Conservation (phyloP, 1,284 basidiomycete species). For the Athelia sp. region DNA sequence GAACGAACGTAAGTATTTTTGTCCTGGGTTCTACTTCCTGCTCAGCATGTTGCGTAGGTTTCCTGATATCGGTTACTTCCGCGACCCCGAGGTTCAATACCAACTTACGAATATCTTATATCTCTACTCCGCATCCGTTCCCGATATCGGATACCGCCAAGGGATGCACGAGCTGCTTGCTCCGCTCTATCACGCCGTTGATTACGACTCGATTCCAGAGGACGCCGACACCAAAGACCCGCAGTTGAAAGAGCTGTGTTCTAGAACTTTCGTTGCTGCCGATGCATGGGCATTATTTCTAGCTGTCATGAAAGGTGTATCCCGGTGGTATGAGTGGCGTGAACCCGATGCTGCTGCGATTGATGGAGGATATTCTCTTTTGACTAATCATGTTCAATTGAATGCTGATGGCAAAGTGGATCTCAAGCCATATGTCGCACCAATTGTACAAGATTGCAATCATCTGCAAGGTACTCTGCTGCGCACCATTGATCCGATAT, state of each 20-base stretch:
- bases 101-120: slow-evolving; percentile 84
- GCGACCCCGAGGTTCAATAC: slow-evolving; percentile 65
- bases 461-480: slow-evolving; percentile 71
- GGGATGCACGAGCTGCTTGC: slow-evolving; percentile 96
- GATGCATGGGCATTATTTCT: slow-evolving; percentile 84
- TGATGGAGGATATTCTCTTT: slow-evolving; percentile 22
- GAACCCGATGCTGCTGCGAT: slow-evolving; percentile 35
- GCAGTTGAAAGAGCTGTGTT: slow-evolving; percentile 55
- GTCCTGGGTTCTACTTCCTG: slow-evolving; percentile 6
- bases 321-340: slow-evolving; percentile 88
- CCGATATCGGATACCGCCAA: slow-evolving; percentile 84
- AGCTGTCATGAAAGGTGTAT: slow-evolving; percentile 71
- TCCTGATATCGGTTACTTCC: slow-evolving; percentile 88
- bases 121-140: slow-evolving; percentile 71
- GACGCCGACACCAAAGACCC: slow-evolving; percentile 23
- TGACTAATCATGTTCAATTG: slow-evolving; percentile 41
- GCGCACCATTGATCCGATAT: slow-evolving; percentile 74
- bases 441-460: slow-evolving; percentile 79
- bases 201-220: slow-evolving; percentile 72
- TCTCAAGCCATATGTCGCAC: slow-evolving; percentile 64
- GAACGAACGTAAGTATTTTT: slow-evolving; percentile 71
- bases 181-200: slow-evolving; percentile 75
- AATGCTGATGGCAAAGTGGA: slow-evolving; percentile 41
- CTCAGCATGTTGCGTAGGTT: slow-evolving; percentile 46
- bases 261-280: slow-evolving; percentile 67